Evolutionary conservation across 2,329 filamentous ascomycete genomes (phyloP), one percentile per base, ranked within the genome.

Genomic region (Colletotrichum coccodes): DNA sequence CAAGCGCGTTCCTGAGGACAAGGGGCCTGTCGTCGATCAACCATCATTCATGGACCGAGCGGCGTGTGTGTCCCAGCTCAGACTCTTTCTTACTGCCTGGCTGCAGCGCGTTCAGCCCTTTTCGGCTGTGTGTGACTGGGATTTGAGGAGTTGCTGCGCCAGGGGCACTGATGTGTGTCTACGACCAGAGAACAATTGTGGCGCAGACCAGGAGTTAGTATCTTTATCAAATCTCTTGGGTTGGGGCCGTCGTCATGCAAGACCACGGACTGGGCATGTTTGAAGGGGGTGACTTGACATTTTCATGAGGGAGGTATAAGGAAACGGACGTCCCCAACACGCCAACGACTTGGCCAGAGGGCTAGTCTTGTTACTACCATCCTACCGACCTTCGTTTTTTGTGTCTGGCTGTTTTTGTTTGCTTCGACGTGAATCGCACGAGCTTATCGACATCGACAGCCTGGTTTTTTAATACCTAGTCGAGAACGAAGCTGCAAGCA

Each of bases 201-300:
- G 56, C 56, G 56, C 40, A 58, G 28, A 14, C 28, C 28, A 46
- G 40, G 40, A 46, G 56, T 23, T 58, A 32, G 18, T 26, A 46
- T 58, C 40, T 34, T 44, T 18, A 26, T 44, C 56, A 46, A 26
- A 46, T 47, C 56, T 46, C 56, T 34, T 3, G 38, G 30, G n/a
- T 32, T 32, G 56, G 56, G 56, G 28, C 28, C 30, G 56, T 58
- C 18, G 56, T 58, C 56, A 58, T 58, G 56, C 56, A 46, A 36
- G 40, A 46, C 56, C 28, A 46, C n/a, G 30, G 56, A 12, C 56
- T 46, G 28, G 28, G 56, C 56, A 34, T 36, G 56, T 58, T 58
- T 58, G 56, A 58, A 58, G 56, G 40, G 42, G 53, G 26, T 14
- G 28, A 26, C 12, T 23, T 47, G 44, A 47, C 21, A n/a, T 42